Evolutionary conservation across 1,284 basidiomycete species (phyloP).

Genomic region (Malassezia vespertilionis): DNA sequence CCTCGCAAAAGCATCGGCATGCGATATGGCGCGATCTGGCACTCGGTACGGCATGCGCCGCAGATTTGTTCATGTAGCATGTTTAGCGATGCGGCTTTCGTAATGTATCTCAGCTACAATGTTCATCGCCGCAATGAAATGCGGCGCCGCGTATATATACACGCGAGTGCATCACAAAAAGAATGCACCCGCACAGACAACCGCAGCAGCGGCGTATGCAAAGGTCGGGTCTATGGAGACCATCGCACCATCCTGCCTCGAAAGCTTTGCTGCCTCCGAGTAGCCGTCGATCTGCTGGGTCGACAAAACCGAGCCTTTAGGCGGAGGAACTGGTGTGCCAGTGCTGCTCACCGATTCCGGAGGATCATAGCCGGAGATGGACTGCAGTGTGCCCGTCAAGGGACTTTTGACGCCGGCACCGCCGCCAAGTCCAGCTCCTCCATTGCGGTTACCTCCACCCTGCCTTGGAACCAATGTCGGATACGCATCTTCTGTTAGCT

Average conservation of each 20-base stretch:
- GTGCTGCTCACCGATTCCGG: conserved; percentile 16
- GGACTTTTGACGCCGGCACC: conserved; percentile 23
- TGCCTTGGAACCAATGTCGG: conserved; percentile 14
- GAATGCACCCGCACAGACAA: background rate
- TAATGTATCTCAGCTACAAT: background rate
- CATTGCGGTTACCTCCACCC: conserved; percentile 9
- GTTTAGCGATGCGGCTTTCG: background rate
- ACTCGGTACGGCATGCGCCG: background rate
- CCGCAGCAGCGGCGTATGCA: background rate
- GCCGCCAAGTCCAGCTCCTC: conserved; percentile 25
- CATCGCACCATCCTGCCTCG: background rate
- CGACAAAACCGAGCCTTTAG: conserved; percentile 25
- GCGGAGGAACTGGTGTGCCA: conserved; percentile 18
- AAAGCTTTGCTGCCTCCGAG: conserved; percentile 15
- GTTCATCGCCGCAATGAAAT: too few relatives aligned
- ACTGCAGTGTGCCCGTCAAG: too few relatives aligned
- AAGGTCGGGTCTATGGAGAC: background rate
- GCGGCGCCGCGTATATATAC: background rate
- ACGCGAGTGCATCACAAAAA: background rate
- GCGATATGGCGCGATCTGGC: conserved; percentile 7
- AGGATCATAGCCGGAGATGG: conserved; percentile 31
- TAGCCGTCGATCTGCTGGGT: conserved; percentile 25
- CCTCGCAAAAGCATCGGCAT: conserved; percentile 3
- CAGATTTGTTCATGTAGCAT: conserved; percentile 6
- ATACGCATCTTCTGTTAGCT: background rate